Evolutionary conservation across 1,139 yeast species (phyloP), one percentile per base, ranked within the genome.

Genomic region (Saccharomyces hybrid): DNA sequence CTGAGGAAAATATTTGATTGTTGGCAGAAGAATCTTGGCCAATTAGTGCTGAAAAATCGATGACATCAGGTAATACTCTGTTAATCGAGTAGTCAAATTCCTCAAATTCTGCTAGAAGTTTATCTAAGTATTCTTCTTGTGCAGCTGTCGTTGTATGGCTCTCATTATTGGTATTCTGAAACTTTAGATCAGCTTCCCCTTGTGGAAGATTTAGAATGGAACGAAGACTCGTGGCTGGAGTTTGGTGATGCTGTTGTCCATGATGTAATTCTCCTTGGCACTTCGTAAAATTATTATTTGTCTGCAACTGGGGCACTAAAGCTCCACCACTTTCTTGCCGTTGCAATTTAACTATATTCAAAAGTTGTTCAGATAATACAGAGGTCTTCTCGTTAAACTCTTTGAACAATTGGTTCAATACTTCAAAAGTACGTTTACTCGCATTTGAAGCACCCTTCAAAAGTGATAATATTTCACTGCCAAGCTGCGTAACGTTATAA

Each of bases 351-450:
- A 38, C 44, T 19, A 38, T 38, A 26, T 38, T 38, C 11, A 19
- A 19, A 38, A 38, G 23, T 19, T 38, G 44, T 19, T 38, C 44
- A 23, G 59, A 60, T 5, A 56, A 53, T 8, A 59, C 62, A 41
- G 58, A 51, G 2, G 60, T 59, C 46, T 58, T 58, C 44, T 60
- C 60, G 51, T 64, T 63, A 34, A 65, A 61, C 34, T 62, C 65
- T 48, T 87, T 91, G 69, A 88, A 88, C 62, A 88, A 75, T 8
- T 85, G 81, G 64, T 85, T 86, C 64, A 88, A 77, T 52, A 88
- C 82, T 61, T 83, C 83, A 68, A 84, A 87, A 27, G 89, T 87
- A 57, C 93, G 75, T 60, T 81, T 76, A 1, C 95, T 89, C 25
- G 95, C 83, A 60, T 80, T 80, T 13, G 90, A 83, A 62, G 80